These are phyloP conservation scores for Aspergillus fructus DNA, from an alignment of 2,329 filamentous ascomycete species.

Conservation along the genomic window DNA sequence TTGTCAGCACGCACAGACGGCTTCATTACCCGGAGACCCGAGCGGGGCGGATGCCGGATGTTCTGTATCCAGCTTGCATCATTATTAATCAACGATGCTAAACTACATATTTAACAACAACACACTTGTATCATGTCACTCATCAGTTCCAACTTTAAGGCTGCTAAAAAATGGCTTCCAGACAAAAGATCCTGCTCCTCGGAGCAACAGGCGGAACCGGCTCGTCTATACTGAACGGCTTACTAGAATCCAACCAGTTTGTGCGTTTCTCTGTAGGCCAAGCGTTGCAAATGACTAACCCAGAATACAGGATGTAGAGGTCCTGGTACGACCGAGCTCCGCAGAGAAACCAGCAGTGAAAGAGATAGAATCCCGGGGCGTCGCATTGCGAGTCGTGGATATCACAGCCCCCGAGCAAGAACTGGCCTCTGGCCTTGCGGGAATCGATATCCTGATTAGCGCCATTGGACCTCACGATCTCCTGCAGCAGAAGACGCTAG, in stretches of 20 bases:
- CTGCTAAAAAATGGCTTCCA: too few species aligned
- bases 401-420: not conserved
- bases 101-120: too few species aligned
- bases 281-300: not conserved
- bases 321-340: constrained; percentile 44
- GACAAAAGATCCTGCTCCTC: not conserved
- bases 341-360: constrained; percentile 40
- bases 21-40: too few species aligned
- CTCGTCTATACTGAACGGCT: not conserved
- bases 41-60: too few species aligned
- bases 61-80: too few species aligned
- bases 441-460: constrained; percentile 42
- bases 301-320: constrained; percentile 41
- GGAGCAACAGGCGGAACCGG: not conserved
- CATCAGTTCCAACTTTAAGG: too few species aligned
- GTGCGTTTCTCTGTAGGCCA: not conserved
- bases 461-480: constrained; percentile 28
- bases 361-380: constrained; percentile 34
- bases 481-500: constrained; percentile 39
- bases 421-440: constrained; percentile 16
- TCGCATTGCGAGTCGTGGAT: constrained; percentile 33
- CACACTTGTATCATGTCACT: too few species aligned
- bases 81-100: too few species aligned
- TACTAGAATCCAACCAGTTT: not conserved
- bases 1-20: too few species aligned